Base-by-base conservation (phyloP, 768 basidiomycete genomes). In the Lentinula raphanica region DNA sequence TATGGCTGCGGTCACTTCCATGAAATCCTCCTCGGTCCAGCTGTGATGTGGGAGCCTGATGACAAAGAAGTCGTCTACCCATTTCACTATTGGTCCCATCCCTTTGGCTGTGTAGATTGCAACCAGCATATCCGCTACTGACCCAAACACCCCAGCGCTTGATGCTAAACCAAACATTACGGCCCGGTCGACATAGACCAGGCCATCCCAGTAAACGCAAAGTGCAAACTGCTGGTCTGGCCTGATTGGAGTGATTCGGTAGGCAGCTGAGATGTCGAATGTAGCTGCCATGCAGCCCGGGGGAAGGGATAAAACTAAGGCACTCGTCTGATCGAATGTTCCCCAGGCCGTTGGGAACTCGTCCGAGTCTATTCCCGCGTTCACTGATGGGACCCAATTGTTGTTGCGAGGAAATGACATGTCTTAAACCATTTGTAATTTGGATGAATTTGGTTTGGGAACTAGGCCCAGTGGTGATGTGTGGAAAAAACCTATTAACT, bases 391-490 rank as follows among this genome's bases (percentile, higher is more conserved):
- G 9, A 66, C 48, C 0, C 36, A 17, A 0, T 69, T 65, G 36
- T 69, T 53, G 1, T 65, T 36, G 1, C 13, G 13, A 0, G 71
- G 72, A 54, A 56, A 74, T 0, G 73, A 76, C 2, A 72, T 60
- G 40, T 72, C 69, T 45, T 78, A 74, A 0, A 78, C 64, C 0
- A 77, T 39, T 0, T 65, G 63, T 9, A 71, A 69, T 17, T 66
- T 64, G 7, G 59, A 46, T 0, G 66, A 58, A 19, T 64, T 40
- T 0, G 66, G 64, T 54, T 79, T 80, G 0, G 72, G 72, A 0
- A 79, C 69, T 0, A 76, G 63, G 0, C 71, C 72, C 0, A 81
- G 63, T 0, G 78, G 80, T 0, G 75, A 74, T 0, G 77, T 69
- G 0, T 59, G 60, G 44, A 80, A 81, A 0, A 69, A 71, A 0